Percentiles rank a stretch among this genome's conserved stretches.
phyloP scores from a whole-genome alignment of 2,329 filamentous ascomycete species.

The Incumbomyces delicatus region DNA sequence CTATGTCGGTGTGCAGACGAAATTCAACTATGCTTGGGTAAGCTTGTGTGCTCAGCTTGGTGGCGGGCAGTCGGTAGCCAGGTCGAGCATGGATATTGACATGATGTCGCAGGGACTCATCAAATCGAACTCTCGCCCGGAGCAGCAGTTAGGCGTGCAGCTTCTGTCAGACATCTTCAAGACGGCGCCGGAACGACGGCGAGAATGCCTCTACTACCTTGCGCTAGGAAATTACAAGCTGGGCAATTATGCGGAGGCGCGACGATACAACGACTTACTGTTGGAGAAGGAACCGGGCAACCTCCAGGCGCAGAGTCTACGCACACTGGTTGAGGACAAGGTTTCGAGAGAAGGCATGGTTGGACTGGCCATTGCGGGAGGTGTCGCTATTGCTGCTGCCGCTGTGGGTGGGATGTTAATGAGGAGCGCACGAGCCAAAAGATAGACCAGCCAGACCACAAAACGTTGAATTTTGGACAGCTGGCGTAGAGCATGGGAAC shows the following conservation, averaged over 20 bases:
- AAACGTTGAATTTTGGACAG: no score
- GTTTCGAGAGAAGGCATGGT: slow-evolving; percentile 89
- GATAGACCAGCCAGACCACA: not conserved
- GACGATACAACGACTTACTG: slow-evolving; percentile 87
- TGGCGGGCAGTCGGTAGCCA: no score
- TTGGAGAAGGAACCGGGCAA: slow-evolving; percentile 86
- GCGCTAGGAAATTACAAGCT: slow-evolving; percentile 97
- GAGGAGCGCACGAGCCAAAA: slow-evolving; percentile 50
- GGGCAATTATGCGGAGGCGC: slow-evolving; percentile 90
- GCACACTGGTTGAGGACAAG: slow-evolving; percentile 85
- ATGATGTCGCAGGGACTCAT: slow-evolving; percentile 63
- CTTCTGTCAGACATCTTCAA: slow-evolving; percentile 96
- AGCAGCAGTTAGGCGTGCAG: slow-evolving; percentile 90
- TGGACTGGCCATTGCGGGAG: slow-evolving; percentile 89
- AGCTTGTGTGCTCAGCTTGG: slow-evolving; percentile 16
- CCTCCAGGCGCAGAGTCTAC: slow-evolving; percentile 78
- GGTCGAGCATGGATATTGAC: no score
- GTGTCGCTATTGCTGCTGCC: slow-evolving; percentile 85
- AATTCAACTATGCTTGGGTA: slow-evolving; percentile 99
- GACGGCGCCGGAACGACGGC: slow-evolving; percentile 77
- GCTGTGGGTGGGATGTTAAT: slow-evolving; percentile 81
- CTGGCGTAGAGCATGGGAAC: no score
- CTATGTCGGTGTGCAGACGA: slow-evolving; percentile 93
- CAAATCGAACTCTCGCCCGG: slow-evolving; percentile 72
- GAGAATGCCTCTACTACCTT: slow-evolving; percentile 97